Evolutionary conservation across 768 basidiomycete genomes (phyloP).

Genomic region (Termitomyces sp.): DNA sequence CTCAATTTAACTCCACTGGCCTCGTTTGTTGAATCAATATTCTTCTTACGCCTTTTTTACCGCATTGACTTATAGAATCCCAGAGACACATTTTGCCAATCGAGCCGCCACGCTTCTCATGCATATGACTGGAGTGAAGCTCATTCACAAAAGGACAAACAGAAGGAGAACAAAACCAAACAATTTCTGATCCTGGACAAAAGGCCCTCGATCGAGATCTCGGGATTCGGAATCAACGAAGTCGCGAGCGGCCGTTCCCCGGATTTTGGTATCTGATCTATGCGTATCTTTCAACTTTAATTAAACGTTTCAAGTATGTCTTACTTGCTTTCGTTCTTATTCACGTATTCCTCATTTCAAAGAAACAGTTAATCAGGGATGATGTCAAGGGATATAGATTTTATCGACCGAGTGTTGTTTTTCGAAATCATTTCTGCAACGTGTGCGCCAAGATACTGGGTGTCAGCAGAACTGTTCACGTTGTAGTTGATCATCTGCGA

Average conservation of each 20-base stretch:
- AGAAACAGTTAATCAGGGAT: background rate
- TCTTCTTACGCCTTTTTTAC: no score
- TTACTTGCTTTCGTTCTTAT: background rate
- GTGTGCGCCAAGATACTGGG: background rate
- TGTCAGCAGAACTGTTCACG: background rate
- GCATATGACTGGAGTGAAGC: no score
- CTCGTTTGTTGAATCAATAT: no score
- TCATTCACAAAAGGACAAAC: no score
- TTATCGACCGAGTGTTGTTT: background rate
- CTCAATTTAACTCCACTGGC: no score
- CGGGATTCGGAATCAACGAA: no score
- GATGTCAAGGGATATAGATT: background rate
- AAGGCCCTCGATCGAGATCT: no score
- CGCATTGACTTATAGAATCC: no score
- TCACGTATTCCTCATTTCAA: background rate
- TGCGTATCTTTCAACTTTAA: background rate
- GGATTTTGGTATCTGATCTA: background rate
- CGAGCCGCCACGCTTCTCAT: no score
- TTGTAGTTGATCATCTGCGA: constrained; percentile 7
- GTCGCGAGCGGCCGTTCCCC: background rate
- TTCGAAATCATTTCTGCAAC: constrained; percentile 3
- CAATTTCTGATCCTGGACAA: no score
- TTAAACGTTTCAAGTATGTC: background rate
- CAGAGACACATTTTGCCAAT: no score
- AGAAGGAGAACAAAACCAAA: no score